A percentile compares a stretch with the other conserved stretches of the same genome.
phyloP scores from a whole-genome alignment of 306 rosid species.

The Carpinus fangiana region DNA sequence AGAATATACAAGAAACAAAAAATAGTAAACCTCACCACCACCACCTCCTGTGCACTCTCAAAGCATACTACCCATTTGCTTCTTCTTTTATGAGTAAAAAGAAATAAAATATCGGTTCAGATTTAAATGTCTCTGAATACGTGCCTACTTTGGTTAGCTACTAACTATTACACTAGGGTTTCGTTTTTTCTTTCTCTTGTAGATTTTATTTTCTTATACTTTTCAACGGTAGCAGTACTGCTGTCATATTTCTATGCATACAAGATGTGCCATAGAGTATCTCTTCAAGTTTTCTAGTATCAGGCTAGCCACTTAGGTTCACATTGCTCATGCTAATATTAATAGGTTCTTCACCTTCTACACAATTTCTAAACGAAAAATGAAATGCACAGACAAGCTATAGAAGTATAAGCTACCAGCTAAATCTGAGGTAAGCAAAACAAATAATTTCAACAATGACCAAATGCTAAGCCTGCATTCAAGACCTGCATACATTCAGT shows the following conservation, averaged over 20 bases:
- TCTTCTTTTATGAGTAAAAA: not conserved
- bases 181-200: not conserved
- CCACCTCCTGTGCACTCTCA: not conserved
- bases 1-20: conserved; percentile 46
- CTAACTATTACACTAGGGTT: not conserved
- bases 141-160: not conserved
- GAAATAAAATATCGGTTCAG: not conserved
- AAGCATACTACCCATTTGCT: not conserved
- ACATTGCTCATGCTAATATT: not conserved
- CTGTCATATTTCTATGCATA: not conserved
- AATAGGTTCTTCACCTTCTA: not conserved
- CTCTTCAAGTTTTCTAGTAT: not conserved
- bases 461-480: conserved; percentile 10
- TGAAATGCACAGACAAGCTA: not conserved
- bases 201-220: not conserved
- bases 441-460: not conserved
- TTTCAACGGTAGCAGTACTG: not conserved
- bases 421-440: not conserved
- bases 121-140: not conserved
- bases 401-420: not conserved
- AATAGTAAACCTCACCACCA: conserved; percentile 47
- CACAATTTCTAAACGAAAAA: not conserved
- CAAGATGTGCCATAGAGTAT: not conserved
- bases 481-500: not conserved
- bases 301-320: not conserved